A percentile compares a stretch with the other conserved stretches of the same genome.
Evolutionary conservation across 2,329 filamentous ascomycete species (phyloP).

Genomic region (Exutisphaerella laricina): DNA sequence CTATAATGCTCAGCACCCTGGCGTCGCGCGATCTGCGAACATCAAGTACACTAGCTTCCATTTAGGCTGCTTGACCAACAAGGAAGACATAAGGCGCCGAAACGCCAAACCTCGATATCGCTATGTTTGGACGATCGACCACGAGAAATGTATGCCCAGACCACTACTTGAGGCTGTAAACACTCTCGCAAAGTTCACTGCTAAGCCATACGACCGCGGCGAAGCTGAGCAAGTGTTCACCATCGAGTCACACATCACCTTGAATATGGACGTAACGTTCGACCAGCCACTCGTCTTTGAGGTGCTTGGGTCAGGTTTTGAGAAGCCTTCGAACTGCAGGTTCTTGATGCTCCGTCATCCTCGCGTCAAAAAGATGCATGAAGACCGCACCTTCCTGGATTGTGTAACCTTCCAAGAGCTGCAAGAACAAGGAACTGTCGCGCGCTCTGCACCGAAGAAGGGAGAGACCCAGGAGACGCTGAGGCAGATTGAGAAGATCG

Average conservation of each 20-base stretch:
- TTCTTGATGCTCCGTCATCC: slow-evolving; percentile 76
- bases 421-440: slow-evolving; percentile 58
- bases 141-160: slow-evolving; percentile 42
- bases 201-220: slow-evolving; percentile 27
- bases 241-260: slow-evolving; percentile 11
- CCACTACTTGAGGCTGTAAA: slow-evolving; percentile 42
- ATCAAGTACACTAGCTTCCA: slow-evolving; percentile 72
- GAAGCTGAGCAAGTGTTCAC: slow-evolving; percentile 22
- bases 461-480: slow-evolving; percentile 57
- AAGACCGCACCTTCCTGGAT: slow-evolving; percentile 65
- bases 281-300: slow-evolving; percentile 70
- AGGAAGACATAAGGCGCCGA: slow-evolving; percentile 50
- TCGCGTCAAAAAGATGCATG: slow-evolving; percentile 68
- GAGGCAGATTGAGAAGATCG: slow-evolving; percentile 57
- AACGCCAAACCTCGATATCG: slow-evolving; percentile 55
- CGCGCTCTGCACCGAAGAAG: slow-evolving; percentile 45
- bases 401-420: slow-evolving; percentile 64
- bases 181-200: slow-evolving; percentile 35
- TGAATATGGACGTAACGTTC: slow-evolving; percentile 52
- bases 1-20: slow-evolving; percentile 60
- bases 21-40: slow-evolving; percentile 46
- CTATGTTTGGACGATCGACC: slow-evolving; percentile 54
- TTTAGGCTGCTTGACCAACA: slow-evolving; percentile 69
- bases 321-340: slow-evolving; percentile 61
- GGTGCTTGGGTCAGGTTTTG: slow-evolving; percentile 72